These are phyloP conservation scores for Corynespora cassiicola DNA, from an alignment of 2,329 filamentous ascomycete genomes.

Conservation along the genomic window DNA sequence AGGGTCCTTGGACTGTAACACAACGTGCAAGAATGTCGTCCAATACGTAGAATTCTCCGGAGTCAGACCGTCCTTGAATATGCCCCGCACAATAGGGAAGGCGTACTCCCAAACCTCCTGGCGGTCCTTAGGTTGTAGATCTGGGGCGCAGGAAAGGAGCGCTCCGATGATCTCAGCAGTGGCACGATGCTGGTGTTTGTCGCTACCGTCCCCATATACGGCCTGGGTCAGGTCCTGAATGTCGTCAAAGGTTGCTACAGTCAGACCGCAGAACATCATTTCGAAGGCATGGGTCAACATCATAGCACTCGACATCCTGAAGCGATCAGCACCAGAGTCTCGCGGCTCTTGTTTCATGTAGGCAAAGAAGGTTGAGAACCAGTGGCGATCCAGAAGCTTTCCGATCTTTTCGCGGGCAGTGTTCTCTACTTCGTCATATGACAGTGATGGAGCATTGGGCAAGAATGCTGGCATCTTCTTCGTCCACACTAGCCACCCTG, in stretches of 20 bases:
- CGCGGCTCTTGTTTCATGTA: constrained; percentile 97
- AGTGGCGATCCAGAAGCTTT: constrained; percentile 77
- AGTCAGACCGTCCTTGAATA: constrained; percentile 90
- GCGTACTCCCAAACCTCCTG: constrained; percentile 86
- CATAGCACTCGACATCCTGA: constrained; percentile 86
- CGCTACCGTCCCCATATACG: constrained; percentile 89
- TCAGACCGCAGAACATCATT: constrained; percentile 80
- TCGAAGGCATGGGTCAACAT: constrained; percentile 90
- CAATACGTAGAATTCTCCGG: constrained; percentile 95
- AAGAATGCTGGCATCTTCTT: constrained; percentile 83
- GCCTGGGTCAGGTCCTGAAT: constrained; percentile 79
- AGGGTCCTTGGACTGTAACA: constrained; percentile 88
- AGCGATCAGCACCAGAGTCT: constrained; percentile 80
- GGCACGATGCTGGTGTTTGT: constrained; percentile 97
- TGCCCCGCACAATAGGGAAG: constrained; percentile 82
- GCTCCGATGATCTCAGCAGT: constrained; percentile 93
- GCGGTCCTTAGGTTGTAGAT: constrained; percentile 76
- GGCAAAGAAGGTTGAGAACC: constrained; percentile 87
- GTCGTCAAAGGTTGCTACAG: constrained; percentile 81
- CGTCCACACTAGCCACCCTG: constrained; percentile 96
- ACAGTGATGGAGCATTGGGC: constrained; percentile 71
- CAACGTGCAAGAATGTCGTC: constrained; percentile 90
- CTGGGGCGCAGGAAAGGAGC: constrained; percentile 79
- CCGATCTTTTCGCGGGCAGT: constrained; percentile 80
- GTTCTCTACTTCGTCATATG: constrained; percentile 83